Evolutionary conservation across 1,139 yeast species (phyloP), one percentile per base, ranked within the genome.

Genomic region (Nadsonia starkeyi-henricii): DNA sequence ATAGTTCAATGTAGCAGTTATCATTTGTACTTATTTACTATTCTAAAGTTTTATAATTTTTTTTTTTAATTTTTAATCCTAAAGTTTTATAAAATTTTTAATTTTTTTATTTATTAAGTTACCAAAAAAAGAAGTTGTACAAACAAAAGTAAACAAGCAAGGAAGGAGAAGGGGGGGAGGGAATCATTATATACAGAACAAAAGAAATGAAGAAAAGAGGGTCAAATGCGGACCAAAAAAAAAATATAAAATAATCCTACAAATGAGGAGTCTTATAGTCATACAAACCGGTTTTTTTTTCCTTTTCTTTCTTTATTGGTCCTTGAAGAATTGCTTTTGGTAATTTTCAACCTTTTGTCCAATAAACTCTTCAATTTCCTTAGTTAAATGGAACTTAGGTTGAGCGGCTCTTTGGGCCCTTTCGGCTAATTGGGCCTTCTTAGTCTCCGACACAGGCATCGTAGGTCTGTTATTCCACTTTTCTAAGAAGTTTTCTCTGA

Each of bases 331-430:
- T 33, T 33, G 17, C 39, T 33, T 33, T 9, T 33, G 39, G 33
- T 47, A 44, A 64, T 70, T 78, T 52, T 74, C 69, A 51, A 66
- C 57, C 50, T 61, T 65, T 18, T 49, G 46, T 56, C 95, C 94
- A 59, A 89, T 78, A 59, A 73, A 75, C 33, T 76, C 78, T 65
- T 79, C 74, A 56, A 84, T 75, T 58, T 84, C 94, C 21, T 75
- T 75, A 12, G 84, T 71, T 58, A 85, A 76, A 56, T 72, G 72
- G 44, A 69, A 69, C 56, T 69, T 69, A 46, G 69, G 69, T 53
- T 72, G 69, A 49, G 67, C 63, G 45, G 78, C 76, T 60, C 74
- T 62, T 49, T 66, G 65, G 45, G 71, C 69, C 59, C 75, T 72
- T 65, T 81, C 83, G 49, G 74, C 74, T 65, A 78, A 71, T 61